Evolutionary conservation across 1,139 yeast genomes (phyloP).

Genomic region (Diutina mesorugosa): DNA sequence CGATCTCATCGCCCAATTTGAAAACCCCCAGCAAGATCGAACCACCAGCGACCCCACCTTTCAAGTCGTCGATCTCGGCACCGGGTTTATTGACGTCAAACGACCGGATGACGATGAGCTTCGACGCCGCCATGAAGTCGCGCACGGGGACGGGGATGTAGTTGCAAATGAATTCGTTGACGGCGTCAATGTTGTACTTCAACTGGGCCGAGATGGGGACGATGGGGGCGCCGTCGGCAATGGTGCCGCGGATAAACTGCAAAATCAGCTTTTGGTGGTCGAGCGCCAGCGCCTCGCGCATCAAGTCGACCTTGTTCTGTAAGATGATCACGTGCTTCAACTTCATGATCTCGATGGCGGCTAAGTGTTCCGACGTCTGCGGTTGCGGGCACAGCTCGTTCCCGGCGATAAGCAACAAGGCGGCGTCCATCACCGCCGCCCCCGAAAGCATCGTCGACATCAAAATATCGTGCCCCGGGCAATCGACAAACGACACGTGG

Average conservation of each 20-base stretch:
- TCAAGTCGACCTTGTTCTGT: conserved; percentile 96
- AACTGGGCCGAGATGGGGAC: conserved; percentile 98
- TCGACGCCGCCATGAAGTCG: conserved; percentile 88
- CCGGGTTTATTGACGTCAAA: conserved; percentile 99
- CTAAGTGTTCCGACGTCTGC: conserved; percentile 97
- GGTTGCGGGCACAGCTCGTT: conserved; percentile 99
- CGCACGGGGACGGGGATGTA: conserved; percentile 94
- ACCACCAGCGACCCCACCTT: conserved; percentile 99
- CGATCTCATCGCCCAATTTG: conserved; percentile 95
- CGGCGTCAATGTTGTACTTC: conserved; percentile 97
- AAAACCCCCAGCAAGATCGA: conserved; percentile 94
- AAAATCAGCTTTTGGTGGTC: conserved; percentile 91
- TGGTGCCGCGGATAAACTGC: conserved; percentile 90
- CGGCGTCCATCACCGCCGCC: conserved; percentile 99
- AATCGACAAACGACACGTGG: conserved; percentile 97
- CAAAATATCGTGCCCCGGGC: conserved; percentile 99
- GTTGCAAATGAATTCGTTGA: conserved; percentile 89
- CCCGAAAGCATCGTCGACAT: conserved; percentile 99
- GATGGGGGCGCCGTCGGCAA: conserved; percentile 98
- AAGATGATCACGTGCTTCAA: conserved; percentile 91
- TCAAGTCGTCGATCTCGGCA: conserved; percentile 89
- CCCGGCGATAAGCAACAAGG: conserved; percentile 89
- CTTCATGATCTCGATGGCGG: conserved; percentile 99
- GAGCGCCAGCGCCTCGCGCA: conserved; percentile 93
- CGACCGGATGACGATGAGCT: conserved; percentile 94